These are phyloP conservation scores for Picochlorum sp. DNA, from an alignment of 139 green algal genomes.

Conservation along the genomic window DNA sequence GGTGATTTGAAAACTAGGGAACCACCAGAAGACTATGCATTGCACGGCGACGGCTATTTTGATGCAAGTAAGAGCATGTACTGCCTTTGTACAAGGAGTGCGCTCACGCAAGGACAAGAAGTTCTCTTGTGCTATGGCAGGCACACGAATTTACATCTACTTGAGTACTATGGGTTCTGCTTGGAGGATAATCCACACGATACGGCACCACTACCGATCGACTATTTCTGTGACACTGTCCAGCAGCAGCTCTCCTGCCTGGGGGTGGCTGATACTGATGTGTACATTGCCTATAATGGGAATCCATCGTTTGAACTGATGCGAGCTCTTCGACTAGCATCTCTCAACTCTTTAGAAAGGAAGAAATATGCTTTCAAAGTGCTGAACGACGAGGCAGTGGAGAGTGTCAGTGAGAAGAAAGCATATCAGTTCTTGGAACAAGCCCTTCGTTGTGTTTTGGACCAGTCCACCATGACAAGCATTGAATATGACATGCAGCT, in stretches of 20 bases:
- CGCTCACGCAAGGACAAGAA: slow-evolving; percentile 51
- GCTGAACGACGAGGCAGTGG: slow-evolving; percentile 15
- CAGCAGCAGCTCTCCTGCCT: background rate
- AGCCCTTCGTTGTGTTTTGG: background rate
- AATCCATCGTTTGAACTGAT: slow-evolving; percentile 51
- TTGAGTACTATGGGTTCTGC: slow-evolving; percentile 82
- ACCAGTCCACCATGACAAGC: too few species aligned
- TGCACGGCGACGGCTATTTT: slow-evolving; percentile 38
- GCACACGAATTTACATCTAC: slow-evolving; percentile 79
- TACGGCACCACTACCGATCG: slow-evolving; percentile 25
- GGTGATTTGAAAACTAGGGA: background rate
- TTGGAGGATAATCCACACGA: slow-evolving; percentile 54
- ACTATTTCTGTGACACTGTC: slow-evolving; percentile 19
- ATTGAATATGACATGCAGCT: too few species aligned
- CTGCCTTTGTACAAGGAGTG: slow-evolving; percentile 31
- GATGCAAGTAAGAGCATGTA: slow-evolving; percentile 31
- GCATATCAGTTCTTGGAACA: background rate
- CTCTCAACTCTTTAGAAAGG: slow-evolving; percentile 8
- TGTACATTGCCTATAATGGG: slow-evolving; percentile 35
- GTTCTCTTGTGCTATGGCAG: slow-evolving; percentile 75
- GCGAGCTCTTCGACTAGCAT: slow-evolving; percentile 28
- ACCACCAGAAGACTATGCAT: too few species aligned
- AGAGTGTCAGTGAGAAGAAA: slow-evolving; percentile 16
- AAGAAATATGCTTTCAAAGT: slow-evolving; percentile 8
- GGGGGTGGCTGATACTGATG: background rate